Percentiles rank a stretch among this genome's conserved stretches.
These are phyloP conservation scores for Orobanche coerulescens DNA, from an alignment of 257 asterid genomes.

Conservation along the genomic window DNA sequence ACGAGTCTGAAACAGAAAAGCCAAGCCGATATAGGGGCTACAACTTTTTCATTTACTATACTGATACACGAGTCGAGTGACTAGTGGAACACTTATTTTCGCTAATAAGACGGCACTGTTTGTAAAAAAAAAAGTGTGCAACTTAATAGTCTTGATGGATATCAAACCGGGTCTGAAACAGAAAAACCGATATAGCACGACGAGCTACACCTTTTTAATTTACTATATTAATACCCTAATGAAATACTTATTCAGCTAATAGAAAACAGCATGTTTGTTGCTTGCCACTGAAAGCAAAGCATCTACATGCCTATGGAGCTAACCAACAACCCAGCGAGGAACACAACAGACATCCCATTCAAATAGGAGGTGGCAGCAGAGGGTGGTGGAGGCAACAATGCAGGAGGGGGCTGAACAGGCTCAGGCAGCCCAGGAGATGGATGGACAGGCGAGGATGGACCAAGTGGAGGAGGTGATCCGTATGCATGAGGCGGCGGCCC, in stretches of 20 bases:
- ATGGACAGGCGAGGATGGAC: conserved; percentile 8
- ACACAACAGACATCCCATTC: conserved; percentile 12
- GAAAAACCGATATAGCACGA: no score
- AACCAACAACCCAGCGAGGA: conserved; percentile 20
- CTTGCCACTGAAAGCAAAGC: conserved; percentile 1
- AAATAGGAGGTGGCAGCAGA: conserved; percentile 21
- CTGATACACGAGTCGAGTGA: no score
- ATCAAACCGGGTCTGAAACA: neutral
- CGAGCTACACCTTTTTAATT: neutral
- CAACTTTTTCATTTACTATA: no score
- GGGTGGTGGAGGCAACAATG: conserved; percentile 18
- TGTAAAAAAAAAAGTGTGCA: no score
- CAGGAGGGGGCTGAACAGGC: neutral
- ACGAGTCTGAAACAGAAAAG: no score
- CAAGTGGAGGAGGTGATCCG: neutral
- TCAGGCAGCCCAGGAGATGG: neutral
- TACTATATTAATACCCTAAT: neutral
- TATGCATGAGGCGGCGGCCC: neutral
- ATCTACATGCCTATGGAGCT: conserved; percentile 16
- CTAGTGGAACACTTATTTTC: no score
- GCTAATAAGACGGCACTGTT: no score
- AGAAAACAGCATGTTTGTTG: neutral
- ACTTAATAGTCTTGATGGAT: no score
- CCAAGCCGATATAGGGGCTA: no score
- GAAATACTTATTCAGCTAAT: neutral